phyloP scores from a whole-genome alignment of 2,329 filamentous ascomycete species.

The Aspergillus aculeatus region DNA sequence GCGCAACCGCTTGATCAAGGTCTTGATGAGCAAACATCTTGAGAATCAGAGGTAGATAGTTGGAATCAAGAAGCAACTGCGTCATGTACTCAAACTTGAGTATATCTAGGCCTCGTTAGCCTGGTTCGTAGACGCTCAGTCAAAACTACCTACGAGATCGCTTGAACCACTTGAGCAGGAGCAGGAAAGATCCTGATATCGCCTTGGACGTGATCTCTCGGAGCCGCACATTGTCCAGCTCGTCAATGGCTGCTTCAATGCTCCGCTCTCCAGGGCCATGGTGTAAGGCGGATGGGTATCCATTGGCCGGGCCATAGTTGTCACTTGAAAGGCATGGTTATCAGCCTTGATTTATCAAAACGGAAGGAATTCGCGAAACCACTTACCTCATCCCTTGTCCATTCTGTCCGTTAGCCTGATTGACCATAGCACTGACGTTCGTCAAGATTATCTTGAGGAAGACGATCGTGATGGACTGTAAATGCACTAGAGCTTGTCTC shows the following conservation, averaged over 20 bases:
- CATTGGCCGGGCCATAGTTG: conserved; percentile 28
- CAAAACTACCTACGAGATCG: conserved; percentile 69
- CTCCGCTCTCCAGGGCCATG: conserved; percentile 27
- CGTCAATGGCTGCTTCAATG: conserved; percentile 57
- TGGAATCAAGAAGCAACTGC: conserved; percentile 88
- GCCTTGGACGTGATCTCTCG: conserved; percentile 90
- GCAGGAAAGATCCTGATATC: conserved; percentile 79
- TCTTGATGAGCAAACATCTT: conserved; percentile 96
- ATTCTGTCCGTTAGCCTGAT: conserved; percentile 52
- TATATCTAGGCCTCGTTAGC: conserved; percentile 60
- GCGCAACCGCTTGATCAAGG: conserved; percentile 84
- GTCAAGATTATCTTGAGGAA: conserved; percentile 82
- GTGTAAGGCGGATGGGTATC: conserved; percentile 18
- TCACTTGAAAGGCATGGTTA: conserved; percentile 19
- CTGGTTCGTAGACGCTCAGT: background rate
- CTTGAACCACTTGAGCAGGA: conserved; percentile 96
- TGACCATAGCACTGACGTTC: conserved; percentile 82
- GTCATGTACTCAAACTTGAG: conserved; percentile 95
- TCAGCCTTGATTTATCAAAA: background rate
- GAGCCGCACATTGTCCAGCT: conserved; percentile 75
- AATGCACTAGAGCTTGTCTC: conserved; percentile 73
- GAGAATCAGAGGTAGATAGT: conserved; percentile 86
- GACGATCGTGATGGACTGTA: conserved; percentile 92
- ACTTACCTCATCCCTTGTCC: conserved; percentile 49
- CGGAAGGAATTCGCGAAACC: conserved; percentile 13